phyloP scores from a whole-genome alignment of 2,329 filamentous ascomycete species.

The Diaporthe ilicicola region DNA sequence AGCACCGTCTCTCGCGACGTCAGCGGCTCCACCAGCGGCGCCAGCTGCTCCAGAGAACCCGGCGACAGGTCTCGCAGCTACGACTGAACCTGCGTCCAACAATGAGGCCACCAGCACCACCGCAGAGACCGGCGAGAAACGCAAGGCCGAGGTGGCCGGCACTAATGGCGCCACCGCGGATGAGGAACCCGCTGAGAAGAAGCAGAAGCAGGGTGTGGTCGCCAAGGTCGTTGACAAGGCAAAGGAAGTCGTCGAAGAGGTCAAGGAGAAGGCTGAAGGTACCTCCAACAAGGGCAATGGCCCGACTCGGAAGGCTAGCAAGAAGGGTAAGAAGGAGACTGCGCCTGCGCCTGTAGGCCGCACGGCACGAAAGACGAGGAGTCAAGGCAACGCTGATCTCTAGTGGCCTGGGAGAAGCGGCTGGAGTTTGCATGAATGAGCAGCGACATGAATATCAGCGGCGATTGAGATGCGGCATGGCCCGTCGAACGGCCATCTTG shows the following conservation, averaged over 20 bases:
- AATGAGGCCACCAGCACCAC: background rate
- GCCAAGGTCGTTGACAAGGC: constrained; percentile 34
- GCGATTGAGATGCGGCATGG: background rate
- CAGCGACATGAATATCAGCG: background rate
- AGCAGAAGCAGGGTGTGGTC: constrained; percentile 26
- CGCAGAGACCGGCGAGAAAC: constrained; percentile 36
- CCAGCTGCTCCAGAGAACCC: constrained; percentile 2
- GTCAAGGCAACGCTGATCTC: constrained; percentile 42
- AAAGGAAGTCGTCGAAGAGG: constrained; percentile 28
- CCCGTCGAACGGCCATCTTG: background rate
- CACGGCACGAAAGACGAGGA: constrained; percentile 50
- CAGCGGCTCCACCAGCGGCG: background rate
- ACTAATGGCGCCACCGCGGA: constrained; percentile 4
- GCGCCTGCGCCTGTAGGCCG: constrained; percentile 41
- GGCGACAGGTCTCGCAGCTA: background rate
- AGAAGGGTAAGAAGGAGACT: constrained; percentile 38
- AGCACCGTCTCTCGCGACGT: background rate
- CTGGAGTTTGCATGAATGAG: background rate
- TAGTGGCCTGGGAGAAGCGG: background rate
- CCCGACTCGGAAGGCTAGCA: constrained; percentile 36
- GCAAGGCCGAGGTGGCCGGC: constrained; percentile 35
- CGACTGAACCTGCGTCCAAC: constrained; percentile 4
- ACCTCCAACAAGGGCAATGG: constrained; percentile 22
- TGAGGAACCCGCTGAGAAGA: constrained; percentile 30
- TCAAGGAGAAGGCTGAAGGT: constrained; percentile 22